phyloP scores from a whole-genome alignment of 2,329 filamentous ascomycete genomes.

The Xylariaceae sp. region DNA sequence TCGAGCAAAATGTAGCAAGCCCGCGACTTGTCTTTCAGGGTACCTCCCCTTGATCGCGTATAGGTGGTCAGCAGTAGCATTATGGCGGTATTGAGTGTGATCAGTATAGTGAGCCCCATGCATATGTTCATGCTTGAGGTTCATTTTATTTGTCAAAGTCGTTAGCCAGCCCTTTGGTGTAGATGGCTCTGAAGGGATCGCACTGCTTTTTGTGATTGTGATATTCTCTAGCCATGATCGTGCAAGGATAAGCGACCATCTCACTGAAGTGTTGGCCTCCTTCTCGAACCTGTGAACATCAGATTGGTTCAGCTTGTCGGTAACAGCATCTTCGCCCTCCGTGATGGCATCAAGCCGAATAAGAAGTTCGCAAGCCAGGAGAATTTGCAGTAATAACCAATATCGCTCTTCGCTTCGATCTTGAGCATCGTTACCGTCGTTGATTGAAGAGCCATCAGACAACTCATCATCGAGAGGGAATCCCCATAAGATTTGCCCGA shows the following conservation, averaged over 20 bases:
- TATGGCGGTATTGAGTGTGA: constrained; percentile 45
- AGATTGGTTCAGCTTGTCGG: constrained; percentile 57
- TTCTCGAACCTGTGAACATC: constrained; percentile 67
- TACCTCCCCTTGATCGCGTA: constrained; percentile 63
- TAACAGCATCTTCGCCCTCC: constrained; percentile 61
- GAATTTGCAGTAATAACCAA: constrained; percentile 70
- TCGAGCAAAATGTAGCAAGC: constrained; percentile 67
- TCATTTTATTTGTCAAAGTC: constrained; percentile 61
- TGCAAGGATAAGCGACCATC: constrained; percentile 70
- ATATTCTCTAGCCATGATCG: constrained; percentile 73
- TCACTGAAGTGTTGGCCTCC: constrained; percentile 65
- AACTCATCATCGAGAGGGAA: constrained; percentile 56
- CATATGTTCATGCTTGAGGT: constrained; percentile 47
- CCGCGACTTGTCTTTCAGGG: constrained; percentile 63
- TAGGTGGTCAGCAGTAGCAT: constrained; percentile 38
- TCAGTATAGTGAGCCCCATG: constrained; percentile 45
- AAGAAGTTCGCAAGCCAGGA: constrained; percentile 69
- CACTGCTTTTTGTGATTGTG: constrained; percentile 56
- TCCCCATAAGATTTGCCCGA: constrained; percentile 76
- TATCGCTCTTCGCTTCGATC: constrained; percentile 68
- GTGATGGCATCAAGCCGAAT: constrained; percentile 68
- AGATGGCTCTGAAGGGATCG: constrained; percentile 42
- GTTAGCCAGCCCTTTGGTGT: constrained; percentile 59
- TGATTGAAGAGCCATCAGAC: constrained; percentile 59
- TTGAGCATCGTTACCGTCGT: constrained; percentile 53